Base-by-base conservation (phyloP, 345 rosid genomes). In the Punica granatum region DNA sequence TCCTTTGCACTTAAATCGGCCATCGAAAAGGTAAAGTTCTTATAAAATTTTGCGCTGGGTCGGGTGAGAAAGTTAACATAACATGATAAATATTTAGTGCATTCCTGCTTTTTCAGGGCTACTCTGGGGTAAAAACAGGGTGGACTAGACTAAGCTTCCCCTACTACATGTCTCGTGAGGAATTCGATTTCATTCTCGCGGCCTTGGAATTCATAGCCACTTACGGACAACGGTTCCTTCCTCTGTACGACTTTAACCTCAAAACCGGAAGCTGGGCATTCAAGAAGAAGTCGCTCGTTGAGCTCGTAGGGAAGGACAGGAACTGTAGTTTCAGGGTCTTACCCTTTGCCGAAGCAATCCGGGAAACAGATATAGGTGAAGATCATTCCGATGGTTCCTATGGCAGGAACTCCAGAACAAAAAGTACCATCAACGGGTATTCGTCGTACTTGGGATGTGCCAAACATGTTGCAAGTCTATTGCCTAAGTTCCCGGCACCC, bases 141-240 rank as follows among this genome's bases (percentile, higher is more conserved):
- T 82, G 90, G 88, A 77, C 92, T 31, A 77, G 92, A 76, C 58
- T 88, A n/a, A 85, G 90, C 82, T 85, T 88, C 72, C 86, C 90
- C 2, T 85, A 85, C 81, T 85, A 85, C 78, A 84, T 83, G 85
- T 73, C 83, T 0, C 59, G 37, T 0, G 79, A 81, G 69, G 85
- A 83, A 59, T 82, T 83, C 6, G 82, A 87, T 67, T 87, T 78
- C 76, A 80, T 83, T 21, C 66, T 85, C 0, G 74, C 80, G 0
- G 81, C 88, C 7, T 0, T 83, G 30, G 86, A 87, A 63, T 87
- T 85, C 44, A 28, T 73, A 14, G 82, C 86, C 18, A 30, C 44
- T 30, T 80, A 78, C 25, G 90, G 88, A n/a, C 87, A 85, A 60
- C 33, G 84, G 26, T 83, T 85, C 76, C 87, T 83, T 25, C 74